Evolutionary conservation across 805 yeast species (phyloP).

Genomic region (Torulaspora indica): DNA sequence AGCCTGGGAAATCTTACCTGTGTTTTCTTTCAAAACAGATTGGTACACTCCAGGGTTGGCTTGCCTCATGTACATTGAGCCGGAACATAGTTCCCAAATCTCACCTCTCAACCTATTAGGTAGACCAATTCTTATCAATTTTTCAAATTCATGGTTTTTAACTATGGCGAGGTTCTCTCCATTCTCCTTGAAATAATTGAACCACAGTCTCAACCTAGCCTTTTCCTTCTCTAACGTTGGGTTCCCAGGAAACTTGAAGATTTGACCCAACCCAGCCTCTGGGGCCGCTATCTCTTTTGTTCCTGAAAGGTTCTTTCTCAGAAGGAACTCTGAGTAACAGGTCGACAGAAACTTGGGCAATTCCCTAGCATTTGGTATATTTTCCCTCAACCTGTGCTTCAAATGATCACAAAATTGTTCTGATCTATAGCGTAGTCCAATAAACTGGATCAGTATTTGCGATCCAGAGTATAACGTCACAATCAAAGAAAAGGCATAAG

Average conservation of each 20-base stretch:
- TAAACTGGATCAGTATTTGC: slow-evolving; percentile 61
- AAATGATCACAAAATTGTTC: slow-evolving; percentile 73
- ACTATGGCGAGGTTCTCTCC: slow-evolving; percentile 80
- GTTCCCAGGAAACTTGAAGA: slow-evolving; percentile 86
- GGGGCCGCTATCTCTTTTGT: slow-evolving; percentile 50
- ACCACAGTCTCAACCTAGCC: slow-evolving; percentile 87
- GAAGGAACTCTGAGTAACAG: slow-evolving; percentile 81
- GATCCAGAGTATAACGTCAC: slow-evolving; percentile 63
- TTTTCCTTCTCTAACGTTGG: slow-evolving; percentile 71
- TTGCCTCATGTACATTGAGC: slow-evolving; percentile 72
- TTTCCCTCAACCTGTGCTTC: slow-evolving; percentile 56
- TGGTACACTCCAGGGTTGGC: slow-evolving; percentile 58
- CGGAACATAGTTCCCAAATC: slow-evolving; percentile 89
- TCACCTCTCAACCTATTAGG: slow-evolving; percentile 96
- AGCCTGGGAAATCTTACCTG: slow-evolving; percentile 67
- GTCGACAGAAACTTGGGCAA: slow-evolving; percentile 63
- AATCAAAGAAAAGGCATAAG: slow-evolving; percentile 74
- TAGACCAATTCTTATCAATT: slow-evolving; percentile 80
- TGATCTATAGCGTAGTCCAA: slow-evolving; percentile 72
- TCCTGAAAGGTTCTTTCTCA: slow-evolving; percentile 44
- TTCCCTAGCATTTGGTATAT: slow-evolving; percentile 55
- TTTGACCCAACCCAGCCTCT: slow-evolving; percentile 79
- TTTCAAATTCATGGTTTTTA: slow-evolving; percentile 71
- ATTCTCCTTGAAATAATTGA: slow-evolving; percentile 75
- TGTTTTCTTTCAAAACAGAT: slow-evolving; percentile 53